Conservation (phyloP, 2,329 filamentous ascomycete genomes). For the Botrytis hyacinthi region DNA sequence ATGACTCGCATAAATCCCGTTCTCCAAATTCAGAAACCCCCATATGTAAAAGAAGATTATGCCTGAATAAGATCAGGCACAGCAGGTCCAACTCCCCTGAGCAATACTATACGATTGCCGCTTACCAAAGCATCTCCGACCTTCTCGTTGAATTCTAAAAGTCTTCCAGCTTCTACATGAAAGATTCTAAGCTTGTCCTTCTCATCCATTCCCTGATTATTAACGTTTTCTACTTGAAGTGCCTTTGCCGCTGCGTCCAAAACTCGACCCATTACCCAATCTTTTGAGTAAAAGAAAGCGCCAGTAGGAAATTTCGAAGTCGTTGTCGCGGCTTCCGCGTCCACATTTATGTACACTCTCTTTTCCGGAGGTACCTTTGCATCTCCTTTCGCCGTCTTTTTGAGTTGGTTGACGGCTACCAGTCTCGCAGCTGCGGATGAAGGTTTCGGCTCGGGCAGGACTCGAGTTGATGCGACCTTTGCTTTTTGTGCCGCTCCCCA, state of each 20-base stretch:
- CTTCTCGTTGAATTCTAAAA: slow-evolving; percentile 87
- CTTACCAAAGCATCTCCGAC: slow-evolving; percentile 69
- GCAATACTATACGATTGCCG: slow-evolving; percentile 85
- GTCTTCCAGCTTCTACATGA: slow-evolving; percentile 83
- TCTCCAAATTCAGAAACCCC: not conserved
- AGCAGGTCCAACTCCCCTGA: slow-evolving; percentile 81
- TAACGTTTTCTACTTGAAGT: slow-evolving; percentile 78
- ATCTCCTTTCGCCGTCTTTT: slow-evolving; percentile 87
- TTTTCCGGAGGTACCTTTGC: slow-evolving; percentile 76
- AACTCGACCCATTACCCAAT: slow-evolving; percentile 87
- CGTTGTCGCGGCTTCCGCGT: slow-evolving; percentile 84
- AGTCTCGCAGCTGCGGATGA: slow-evolving; percentile 62
- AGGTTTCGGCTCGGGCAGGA: slow-evolving; percentile 62
- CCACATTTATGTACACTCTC: slow-evolving; percentile 85
- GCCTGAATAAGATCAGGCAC: slow-evolving; percentile 65
- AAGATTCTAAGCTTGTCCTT: slow-evolving; percentile 82
- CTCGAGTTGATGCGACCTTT: slow-evolving; percentile 42
- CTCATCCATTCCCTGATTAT: slow-evolving; percentile 74
- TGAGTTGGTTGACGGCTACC: slow-evolving; percentile 72
- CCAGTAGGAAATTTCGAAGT: slow-evolving; percentile 79
- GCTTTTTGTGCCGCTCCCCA: slow-evolving; percentile 78
- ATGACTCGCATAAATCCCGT: not conserved
- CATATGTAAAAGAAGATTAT: slow-evolving; percentile 15
- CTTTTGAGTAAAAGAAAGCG: slow-evolving; percentile 74
- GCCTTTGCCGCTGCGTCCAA: slow-evolving; percentile 75